Base-by-base conservation (phyloP, 805 yeast species). In the Wickerhamiella dianesei region DNA sequence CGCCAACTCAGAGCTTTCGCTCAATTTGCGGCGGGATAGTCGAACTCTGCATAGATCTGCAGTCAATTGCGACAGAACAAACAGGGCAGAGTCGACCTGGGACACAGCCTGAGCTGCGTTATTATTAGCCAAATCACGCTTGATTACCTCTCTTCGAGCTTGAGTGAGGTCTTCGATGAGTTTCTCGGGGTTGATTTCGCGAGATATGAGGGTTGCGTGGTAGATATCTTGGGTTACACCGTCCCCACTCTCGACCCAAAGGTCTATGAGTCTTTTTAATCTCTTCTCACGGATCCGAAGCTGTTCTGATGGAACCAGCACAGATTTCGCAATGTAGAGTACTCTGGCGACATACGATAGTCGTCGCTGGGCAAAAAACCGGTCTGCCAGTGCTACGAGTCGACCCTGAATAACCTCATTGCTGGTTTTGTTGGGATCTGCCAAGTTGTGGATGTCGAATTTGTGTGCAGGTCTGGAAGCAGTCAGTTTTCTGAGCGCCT, bases 131-230 rank as follows among this genome's bases (percentile, higher is more conserved):
- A 54, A 44, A 14, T 39, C 37, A n/a, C 13, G n/a, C 13, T 20
- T 43, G 20, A 54, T 35, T 2, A 29, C 29, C 17, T 39, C 40
- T 21, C 35, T 21, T 5, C 59, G 48, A 9, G 18, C 22, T 4
- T 37, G 39, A 12, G 56, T 44, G 32, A 57, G 48, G 5, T 40
- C 14, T 13, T 35, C 21, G 3, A 53, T 40, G 3, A 56, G 45
- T 21, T 50, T 37, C 4, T 41, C 25, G 6, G 61, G 54, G 3
- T 56, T 9, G 40, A 42, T 18, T n/a, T 41, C 19, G 22, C 41
- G 37, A 17, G 40, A 19, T 8, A 59, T 50, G 46, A 59, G 47
- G 25, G 50, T 51, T 8, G 62, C 57, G 17, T 50, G 16, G 39
- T 53, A 54, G 17, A 53, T 37, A 9, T 52, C 51, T 19, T 52